Conservation (phyloP, 2,329 filamentous ascomycete genomes). For the Raffaelea deltoideospora region DNA sequence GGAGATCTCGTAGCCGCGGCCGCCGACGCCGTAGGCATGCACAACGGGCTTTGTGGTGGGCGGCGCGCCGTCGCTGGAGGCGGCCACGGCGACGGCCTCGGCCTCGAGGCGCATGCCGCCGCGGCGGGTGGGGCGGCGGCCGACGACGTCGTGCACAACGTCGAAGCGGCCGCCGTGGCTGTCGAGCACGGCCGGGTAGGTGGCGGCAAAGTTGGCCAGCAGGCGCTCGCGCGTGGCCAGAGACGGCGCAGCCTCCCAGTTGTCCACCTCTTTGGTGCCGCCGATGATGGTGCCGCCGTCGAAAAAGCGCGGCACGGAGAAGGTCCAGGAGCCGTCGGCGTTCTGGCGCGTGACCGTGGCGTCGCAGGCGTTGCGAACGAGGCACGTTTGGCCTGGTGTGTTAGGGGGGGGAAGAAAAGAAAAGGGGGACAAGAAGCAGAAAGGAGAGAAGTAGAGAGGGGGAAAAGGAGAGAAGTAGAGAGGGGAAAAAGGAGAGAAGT, state of each 20-base stretch:
- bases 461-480: too few species aligned
- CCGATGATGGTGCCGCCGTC: conserved; percentile 51
- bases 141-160: conserved; percentile 24
- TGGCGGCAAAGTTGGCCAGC: conserved; percentile 22
- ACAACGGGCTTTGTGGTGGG: conserved; percentile 16
- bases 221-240: conserved; percentile 28
- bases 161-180: conserved; percentile 8
- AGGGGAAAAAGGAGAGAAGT: too few species aligned
- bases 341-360: conserved; percentile 43
- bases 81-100: conserved; percentile 20
- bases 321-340: conserved; percentile 46
- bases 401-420: background rate
- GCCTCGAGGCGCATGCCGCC: conserved; percentile 36
- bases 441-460: too few species aligned
- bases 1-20: conserved; percentile 45
- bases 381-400: conserved; percentile 27
- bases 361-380: conserved; percentile 23
- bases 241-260: conserved; percentile 37
- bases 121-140: conserved; percentile 26
- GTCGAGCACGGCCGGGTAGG: conserved; percentile 21
- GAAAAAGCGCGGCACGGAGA: conserved; percentile 45
- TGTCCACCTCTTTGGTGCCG: conserved; percentile 45
- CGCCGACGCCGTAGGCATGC: conserved; percentile 45
- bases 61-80: conserved; percentile 10
- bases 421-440: too few species aligned